phyloP scores from a whole-genome alignment of 176 grass and related monocot species.

The Bonia amplexicaulis region DNA sequence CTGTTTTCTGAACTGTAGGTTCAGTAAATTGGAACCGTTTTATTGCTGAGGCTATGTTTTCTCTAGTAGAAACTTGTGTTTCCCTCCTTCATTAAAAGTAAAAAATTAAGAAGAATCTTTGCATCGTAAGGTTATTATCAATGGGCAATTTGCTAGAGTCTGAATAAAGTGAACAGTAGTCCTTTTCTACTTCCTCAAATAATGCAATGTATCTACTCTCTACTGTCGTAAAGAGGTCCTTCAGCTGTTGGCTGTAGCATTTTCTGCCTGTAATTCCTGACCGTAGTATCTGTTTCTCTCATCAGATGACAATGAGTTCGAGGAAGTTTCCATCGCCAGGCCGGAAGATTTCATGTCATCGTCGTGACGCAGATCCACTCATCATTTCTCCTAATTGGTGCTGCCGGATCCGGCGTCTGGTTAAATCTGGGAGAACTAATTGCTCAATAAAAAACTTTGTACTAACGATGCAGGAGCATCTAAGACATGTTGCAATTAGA shows the following conservation, averaged over 20 bases:
- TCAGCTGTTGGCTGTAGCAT: not conserved
- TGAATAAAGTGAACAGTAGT: not conserved
- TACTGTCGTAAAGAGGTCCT: not conserved
- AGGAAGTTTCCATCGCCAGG: slow-evolving; percentile 34
- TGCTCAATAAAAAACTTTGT: no score
- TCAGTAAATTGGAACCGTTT: not conserved
- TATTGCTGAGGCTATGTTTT: not conserved
- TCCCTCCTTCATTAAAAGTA: not conserved
- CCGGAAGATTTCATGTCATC: slow-evolving; percentile 35
- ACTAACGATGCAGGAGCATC: no score
- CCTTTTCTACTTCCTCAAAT: not conserved
- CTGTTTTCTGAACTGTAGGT: not conserved
- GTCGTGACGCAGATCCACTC: not conserved
- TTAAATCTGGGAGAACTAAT: no score
- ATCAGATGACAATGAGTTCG: slow-evolving; percentile 57
- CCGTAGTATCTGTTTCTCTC: slow-evolving; percentile 8
- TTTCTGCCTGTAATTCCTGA: not conserved
- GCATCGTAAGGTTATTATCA: not conserved
- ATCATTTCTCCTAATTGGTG: not conserved
- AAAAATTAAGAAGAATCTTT: not conserved
- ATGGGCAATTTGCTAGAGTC: not conserved
- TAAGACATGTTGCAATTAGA: no score
- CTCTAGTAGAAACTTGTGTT: not conserved
- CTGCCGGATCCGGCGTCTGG: no score
- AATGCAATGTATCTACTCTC: not conserved